Conservation (phyloP, 306 rosid species). For the Hippophae tibetana region DNA sequence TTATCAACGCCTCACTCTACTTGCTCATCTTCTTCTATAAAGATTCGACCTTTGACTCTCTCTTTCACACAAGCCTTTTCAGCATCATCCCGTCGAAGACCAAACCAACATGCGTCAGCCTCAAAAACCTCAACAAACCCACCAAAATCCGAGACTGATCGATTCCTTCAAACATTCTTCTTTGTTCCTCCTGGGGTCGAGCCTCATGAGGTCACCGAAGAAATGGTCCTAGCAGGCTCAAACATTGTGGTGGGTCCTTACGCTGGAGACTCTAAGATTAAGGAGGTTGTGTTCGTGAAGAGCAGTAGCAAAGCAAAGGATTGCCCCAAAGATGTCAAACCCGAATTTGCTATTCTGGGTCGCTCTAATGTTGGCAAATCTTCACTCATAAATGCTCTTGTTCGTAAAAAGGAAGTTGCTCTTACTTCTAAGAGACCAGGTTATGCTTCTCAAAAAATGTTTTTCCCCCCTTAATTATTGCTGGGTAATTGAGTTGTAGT, state of each 20-base stretch:
- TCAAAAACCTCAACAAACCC: slow-evolving; percentile 26
- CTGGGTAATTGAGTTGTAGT: slow-evolving; percentile 1
- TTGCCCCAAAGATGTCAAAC: slow-evolving; percentile 63
- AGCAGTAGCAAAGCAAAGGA: slow-evolving; percentile 69
- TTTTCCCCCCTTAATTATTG: not conserved
- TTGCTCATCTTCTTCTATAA: slow-evolving; percentile 7
- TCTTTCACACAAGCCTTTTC: slow-evolving; percentile 26
- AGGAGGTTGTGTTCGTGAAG: slow-evolving; percentile 74
- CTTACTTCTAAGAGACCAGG: slow-evolving; percentile 97
- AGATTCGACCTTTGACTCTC: slow-evolving; percentile 15
- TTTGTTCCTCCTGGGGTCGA: slow-evolving; percentile 75
- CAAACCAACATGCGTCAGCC: slow-evolving; percentile 26
- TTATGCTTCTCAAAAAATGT: slow-evolving; percentile 5
- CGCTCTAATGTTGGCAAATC: slow-evolving; percentile 95
- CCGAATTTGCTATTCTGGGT: slow-evolving; percentile 83
- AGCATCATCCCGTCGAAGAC: slow-evolving; percentile 21
- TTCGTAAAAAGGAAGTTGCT: slow-evolving; percentile 78
- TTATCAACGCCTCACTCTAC: slow-evolving; percentile 2
- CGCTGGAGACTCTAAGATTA: slow-evolving; percentile 69
- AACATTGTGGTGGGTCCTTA: slow-evolving; percentile 82
- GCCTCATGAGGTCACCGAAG: slow-evolving; percentile 43
- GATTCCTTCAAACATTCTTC: slow-evolving; percentile 30
- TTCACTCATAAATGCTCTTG: slow-evolving; percentile 78
- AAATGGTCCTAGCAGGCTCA: slow-evolving; percentile 63
- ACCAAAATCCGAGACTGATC: slow-evolving; percentile 21